Base-by-base conservation (phyloP, 441 rosid species). In the Manihot esculenta region DNA sequence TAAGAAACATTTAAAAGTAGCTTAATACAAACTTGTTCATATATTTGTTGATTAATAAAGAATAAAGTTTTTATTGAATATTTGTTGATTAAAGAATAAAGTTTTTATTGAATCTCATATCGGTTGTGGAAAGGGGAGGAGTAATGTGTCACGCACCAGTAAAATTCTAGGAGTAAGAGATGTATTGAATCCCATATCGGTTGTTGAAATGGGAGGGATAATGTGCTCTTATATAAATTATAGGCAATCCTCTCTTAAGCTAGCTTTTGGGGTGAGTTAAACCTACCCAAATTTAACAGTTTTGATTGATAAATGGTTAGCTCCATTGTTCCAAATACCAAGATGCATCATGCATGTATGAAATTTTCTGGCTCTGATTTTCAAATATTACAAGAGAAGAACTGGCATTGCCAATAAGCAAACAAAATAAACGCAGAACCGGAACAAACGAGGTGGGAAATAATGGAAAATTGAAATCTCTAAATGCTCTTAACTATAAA, bases 361-460 rank as follows among this genome's bases (percentile, higher is more conserved):
- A 49, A 68, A 62, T 53, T 68, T 62, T 57, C 55, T 41, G 27
- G 23, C 72, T 18, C 27, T 38, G 24, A 45, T 23, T 59, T 35
- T 47, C 20, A 44, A 62, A 62, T 68, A 54, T 62, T 74, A 74
- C 73, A 68, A 50, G 33, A 21, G 49, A 42, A 18, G 66, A 49
- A 48, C 21, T 23, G 59, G 71, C 66, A 12, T 47, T 60, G 74
- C 69, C 70, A 27, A 70, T 42, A 17, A 24, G 62, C 56, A 21
- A 64, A 68, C 51, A 57, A 68, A 62, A 66, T 49, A 27, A 62
- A 7, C 61, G 68, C 67, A 69, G 70, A 59, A 72, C 23, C n/a
- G 26, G 26, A 44, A 57, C n/a, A 55, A 27, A n/a, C 18, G 24
- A 10, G 24, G 35, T 61, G 66, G 7, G 21, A 26, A 38, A 49